Conservation (phyloP, 2,329 filamentous ascomycete species). For the Alternaria viburni region DNA sequence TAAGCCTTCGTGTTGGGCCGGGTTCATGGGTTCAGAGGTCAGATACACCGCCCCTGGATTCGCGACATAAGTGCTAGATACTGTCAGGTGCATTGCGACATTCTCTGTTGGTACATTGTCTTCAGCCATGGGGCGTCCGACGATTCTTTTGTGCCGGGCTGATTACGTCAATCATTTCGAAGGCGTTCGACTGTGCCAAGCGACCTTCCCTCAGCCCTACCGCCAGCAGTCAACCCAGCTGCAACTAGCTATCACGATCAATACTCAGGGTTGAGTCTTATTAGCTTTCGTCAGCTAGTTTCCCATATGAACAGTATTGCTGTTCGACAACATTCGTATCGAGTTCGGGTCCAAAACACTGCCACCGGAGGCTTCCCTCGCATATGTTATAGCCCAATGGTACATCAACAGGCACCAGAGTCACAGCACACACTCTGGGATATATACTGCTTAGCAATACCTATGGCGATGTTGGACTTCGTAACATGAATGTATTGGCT, state of each 20-base stretch:
- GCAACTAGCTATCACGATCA: not conserved
- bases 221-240: not conserved
- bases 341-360: not conserved
- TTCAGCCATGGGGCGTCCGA: not conserved
- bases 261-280: accelerated
- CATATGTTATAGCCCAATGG: not conserved
- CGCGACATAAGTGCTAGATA: not conserved
- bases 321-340: not conserved
- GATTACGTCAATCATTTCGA: not conserved
- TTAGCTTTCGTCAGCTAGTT: not conserved
- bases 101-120: not conserved
- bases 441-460: not conserved
- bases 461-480: not conserved
- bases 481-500: not conserved
- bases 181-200: not conserved
- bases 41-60: not conserved
- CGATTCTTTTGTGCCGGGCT: not conserved
- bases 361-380: not conserved
- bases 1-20: not conserved
- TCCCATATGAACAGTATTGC: not conserved
- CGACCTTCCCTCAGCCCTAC: not conserved
- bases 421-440: not conserved
- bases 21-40: not conserved
- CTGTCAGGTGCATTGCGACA: not conserved
- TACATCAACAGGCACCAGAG: not conserved